These are phyloP conservation scores for Botrytis pseudocinerea DNA, from an alignment of 2,329 filamentous ascomycete genomes.

Conservation along the genomic window DNA sequence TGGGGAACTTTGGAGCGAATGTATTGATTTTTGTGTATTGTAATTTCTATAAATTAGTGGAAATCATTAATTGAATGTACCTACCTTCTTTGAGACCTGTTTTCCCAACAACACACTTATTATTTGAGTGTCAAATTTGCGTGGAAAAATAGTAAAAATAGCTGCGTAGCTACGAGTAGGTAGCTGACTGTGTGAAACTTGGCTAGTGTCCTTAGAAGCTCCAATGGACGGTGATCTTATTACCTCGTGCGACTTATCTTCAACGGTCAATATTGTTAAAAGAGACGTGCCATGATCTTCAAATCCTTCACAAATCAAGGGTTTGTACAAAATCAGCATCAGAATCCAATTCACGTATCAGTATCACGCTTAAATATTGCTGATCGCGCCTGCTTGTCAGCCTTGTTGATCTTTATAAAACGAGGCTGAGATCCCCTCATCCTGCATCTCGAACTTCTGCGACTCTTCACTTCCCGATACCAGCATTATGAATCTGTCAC, in stretches of 20 bases:
- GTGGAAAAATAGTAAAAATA: neutral
- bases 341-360: neutral
- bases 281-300: neutral
- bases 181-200: no score
- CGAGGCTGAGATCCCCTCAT: conserved; percentile 18
- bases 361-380: neutral
- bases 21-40: neutral
- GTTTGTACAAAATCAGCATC: neutral
- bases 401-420: neutral
- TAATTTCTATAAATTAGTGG: neutral
- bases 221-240: neutral
- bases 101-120: neutral
- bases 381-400: neutral
- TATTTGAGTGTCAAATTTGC: neutral
- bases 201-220: neutral
- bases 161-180: neutral
- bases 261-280: neutral
- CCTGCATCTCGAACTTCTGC: neutral
- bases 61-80: neutral
- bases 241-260: neutral
- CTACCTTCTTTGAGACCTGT: neutral
- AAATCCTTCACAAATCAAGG: neutral
- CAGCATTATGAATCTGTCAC: conserved; percentile 65
- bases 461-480: neutral
- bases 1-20: no score